These are phyloP conservation scores for Phaffomyces antillensis DNA, from an alignment of 805 yeast species.

Conservation along the genomic window DNA sequence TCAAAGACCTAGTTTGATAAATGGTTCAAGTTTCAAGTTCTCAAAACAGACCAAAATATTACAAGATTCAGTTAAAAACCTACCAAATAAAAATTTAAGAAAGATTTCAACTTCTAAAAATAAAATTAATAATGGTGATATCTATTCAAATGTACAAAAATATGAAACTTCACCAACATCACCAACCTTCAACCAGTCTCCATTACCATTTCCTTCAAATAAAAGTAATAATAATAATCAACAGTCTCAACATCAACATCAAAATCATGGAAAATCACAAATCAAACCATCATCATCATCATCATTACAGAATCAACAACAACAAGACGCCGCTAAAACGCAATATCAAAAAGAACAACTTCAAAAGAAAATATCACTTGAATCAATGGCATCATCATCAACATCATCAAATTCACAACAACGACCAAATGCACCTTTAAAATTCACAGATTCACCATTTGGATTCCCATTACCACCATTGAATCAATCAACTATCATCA, in stretches of 20 bases:
- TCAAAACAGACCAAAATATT: constrained; percentile 7
- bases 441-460: constrained; percentile 72
- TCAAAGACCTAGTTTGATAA: constrained; percentile 14
- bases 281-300: constrained; percentile 1
- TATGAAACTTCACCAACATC: constrained; percentile 5
- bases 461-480: constrained; percentile 85
- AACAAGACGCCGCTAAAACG: background rate
- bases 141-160: background rate
- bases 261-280: constrained; percentile 3
- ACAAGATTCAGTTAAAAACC: constrained; percentile 16
- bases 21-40: constrained; percentile 9
- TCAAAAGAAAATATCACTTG: constrained; percentile 24
- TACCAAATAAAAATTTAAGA: constrained; percentile 6
- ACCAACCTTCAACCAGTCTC: constrained; percentile 1
- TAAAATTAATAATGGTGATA: constrained; percentile 4
- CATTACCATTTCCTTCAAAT: background rate
- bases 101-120: background rate
- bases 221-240: too few relatives aligned
- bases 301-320: background rate
- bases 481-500: constrained; percentile 65
- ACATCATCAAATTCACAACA: constrained; percentile 25
- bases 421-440: constrained; percentile 41
- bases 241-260: background rate
- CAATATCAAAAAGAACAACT: constrained; percentile 12
- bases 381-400: constrained; percentile 27